Base-by-base conservation (phyloP, 2,329 filamentous ascomycete genomes). In the Sclerotinia glacialis region DNA sequence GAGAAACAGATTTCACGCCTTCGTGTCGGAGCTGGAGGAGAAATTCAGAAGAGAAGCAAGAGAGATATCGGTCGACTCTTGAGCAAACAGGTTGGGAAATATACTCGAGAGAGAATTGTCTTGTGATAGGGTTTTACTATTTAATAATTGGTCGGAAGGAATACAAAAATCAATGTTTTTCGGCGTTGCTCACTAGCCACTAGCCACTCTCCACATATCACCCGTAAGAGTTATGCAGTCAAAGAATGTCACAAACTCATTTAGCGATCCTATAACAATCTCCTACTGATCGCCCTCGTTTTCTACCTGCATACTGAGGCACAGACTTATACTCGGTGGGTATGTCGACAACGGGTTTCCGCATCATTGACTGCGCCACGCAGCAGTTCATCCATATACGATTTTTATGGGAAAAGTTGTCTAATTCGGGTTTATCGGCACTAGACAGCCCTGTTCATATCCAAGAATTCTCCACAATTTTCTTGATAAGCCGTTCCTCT, bases 31-130 rank as follows among this genome's bases (percentile, higher is more conserved):
- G 81, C 84, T 56, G 87, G 87, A 66, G 91, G 92, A 23, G 89
- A 92, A 79, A 80, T 92, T 50, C 83, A 88, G 69, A 80, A 85
- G 76, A 85, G 91, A 72, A 92, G 83, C 72, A 82, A 80, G 72
- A 83, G 92, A 77, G 90, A 96, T 79, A 87, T 89, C 67, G 91
- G 90, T 23, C 86, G 90, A 78, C 79, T 96, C 77, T 86, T 90
- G 75, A 92, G 90, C 75, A 90, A 91, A 79, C 89, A 88, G 76
- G 89, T 93, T 69, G 90, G 90, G 66, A 86, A 89, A 71, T 97
- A 97, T 79, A 92, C 90, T 56, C 83, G 94, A 71, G 92, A 97
- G 80, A 86, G 87, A 78, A 87, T 96, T 72, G 78, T 84, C 63
- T 80, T 92, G 73, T 92, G 83, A 80, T 31, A 55, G 52, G 23